Conservation (phyloP, 2,329 filamentous ascomycete genomes). For the Rutstroemia sp. region DNA sequence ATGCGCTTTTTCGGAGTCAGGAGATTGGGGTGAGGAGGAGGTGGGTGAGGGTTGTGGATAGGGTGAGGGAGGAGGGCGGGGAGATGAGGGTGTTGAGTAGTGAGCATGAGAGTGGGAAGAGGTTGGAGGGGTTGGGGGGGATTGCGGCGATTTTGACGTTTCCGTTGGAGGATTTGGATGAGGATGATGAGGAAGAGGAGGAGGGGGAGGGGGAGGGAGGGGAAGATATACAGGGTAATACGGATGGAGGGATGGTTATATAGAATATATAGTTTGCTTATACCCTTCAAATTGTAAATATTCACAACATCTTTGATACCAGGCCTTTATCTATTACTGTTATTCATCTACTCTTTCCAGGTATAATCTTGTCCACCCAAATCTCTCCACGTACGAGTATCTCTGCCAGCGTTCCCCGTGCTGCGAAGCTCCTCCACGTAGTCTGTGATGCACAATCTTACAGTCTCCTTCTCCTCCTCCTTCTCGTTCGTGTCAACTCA, state of each 20-base stretch:
- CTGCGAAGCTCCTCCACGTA: no score
- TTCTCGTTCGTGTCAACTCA: no score
- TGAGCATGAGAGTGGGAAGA: slow-evolving; percentile 84
- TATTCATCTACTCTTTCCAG: no score
- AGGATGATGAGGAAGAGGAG: slow-evolving; percentile 44
- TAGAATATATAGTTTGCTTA: background rate
- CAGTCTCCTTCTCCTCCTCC: no score
- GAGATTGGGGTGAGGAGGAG: slow-evolving; percentile 81
- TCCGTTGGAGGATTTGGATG: slow-evolving; percentile 73
- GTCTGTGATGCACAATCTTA: no score
- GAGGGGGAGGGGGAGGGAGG: no score
- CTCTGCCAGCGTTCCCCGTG: no score
- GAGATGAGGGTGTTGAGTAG: slow-evolving; percentile 86
- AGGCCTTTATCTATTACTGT: no score
- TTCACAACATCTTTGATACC: no score
- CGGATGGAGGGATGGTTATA: slow-evolving; percentile 1
- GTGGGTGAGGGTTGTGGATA: slow-evolving; percentile 84
- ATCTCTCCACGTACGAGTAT: no score
- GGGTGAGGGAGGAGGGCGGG: slow-evolving; percentile 78
- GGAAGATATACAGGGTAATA: background rate
- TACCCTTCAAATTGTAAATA: no score
- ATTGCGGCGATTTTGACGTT: slow-evolving; percentile 89
- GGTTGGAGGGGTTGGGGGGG: slow-evolving; percentile 35
- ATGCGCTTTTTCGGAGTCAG: slow-evolving; percentile 77
- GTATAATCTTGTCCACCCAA: no score